phyloP scores from a whole-genome alignment of 306 rosid species.

The Rubus parviflorus region DNA sequence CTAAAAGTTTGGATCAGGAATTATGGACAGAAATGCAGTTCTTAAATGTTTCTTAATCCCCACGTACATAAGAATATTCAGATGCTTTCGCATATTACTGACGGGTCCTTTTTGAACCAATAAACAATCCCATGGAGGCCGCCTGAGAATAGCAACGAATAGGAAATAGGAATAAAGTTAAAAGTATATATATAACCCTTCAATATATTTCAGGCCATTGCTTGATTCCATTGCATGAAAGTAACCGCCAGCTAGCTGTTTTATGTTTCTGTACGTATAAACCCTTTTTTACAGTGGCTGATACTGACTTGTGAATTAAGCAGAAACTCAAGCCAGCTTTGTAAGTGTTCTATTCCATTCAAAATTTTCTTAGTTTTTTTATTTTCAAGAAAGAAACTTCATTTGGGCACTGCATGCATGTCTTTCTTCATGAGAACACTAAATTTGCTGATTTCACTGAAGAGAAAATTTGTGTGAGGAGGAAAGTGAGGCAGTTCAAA shows the following conservation, averaged over 20 bases:
- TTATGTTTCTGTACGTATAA: background rate
- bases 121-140: background rate
- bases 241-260: background rate
- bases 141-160: background rate
- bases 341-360: background rate
- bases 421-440: slow-evolving; percentile 2
- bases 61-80: background rate
- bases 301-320: background rate
- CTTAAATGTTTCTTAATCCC: too few species aligned
- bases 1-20: background rate
- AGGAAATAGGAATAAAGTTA: background rate
- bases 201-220: background rate
- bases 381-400: background rate
- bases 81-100: background rate
- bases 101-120: background rate
- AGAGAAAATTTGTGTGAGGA: background rate
- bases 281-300: background rate
- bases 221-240: background rate
- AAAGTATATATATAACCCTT: background rate
- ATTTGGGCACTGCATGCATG: slow-evolving; percentile 1
- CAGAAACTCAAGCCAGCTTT: background rate
- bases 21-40: background rate
- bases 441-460: background rate
- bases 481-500: background rate
- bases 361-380: too few species aligned